These are phyloP conservation scores for Salix caprea DNA, from an alignment of 345 rosid genomes.

Conservation along the genomic window DNA sequence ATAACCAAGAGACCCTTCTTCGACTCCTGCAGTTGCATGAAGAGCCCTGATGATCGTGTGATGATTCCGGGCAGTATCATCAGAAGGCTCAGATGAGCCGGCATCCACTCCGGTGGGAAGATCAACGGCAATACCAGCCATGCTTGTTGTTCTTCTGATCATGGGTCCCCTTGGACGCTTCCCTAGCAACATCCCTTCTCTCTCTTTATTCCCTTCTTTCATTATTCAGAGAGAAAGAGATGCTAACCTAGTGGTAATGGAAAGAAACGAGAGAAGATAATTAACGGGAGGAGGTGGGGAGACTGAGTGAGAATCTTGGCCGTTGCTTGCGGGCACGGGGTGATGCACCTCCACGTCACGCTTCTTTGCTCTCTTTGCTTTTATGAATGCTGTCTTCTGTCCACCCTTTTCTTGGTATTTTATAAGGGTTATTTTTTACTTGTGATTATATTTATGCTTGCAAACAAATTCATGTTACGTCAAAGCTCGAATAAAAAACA, in stretches of 20 bases:
- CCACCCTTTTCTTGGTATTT: not conserved
- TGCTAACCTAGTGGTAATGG: not conserved
- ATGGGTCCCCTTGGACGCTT: slow-evolving; percentile 63
- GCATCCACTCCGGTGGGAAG: slow-evolving; percentile 19
- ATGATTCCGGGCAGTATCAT: not conserved
- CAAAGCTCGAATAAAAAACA: not conserved
- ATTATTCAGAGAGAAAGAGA: not conserved
- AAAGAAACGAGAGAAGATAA: slow-evolving; percentile 4
- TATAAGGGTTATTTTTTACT: not conserved
- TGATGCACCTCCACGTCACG: slow-evolving; percentile 36
- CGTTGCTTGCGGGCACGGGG: slow-evolving; percentile 49
- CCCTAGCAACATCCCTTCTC: slow-evolving; percentile 48
- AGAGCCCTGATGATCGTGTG: slow-evolving; percentile 7
- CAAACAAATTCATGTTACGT: not conserved
- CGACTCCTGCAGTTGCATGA: not conserved
- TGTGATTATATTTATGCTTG: not conserved
- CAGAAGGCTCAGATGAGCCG: slow-evolving; percentile 24
- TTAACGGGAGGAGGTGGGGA: slow-evolving; percentile 3
- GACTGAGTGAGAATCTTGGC: slow-evolving; percentile 39
- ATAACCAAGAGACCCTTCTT: not conserved
- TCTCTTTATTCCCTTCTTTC: slow-evolving; percentile 9
- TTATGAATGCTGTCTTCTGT: not conserved
- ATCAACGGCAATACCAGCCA: slow-evolving; percentile 51
- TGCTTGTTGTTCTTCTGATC: slow-evolving; percentile 61
- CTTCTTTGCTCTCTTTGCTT: not conserved